A percentile compares a stretch with the other conserved stretches of the same genome.
These are phyloP conservation scores for Carallia pectinifolia DNA, from an alignment of 345 rosid species.

Conservation along the genomic window DNA sequence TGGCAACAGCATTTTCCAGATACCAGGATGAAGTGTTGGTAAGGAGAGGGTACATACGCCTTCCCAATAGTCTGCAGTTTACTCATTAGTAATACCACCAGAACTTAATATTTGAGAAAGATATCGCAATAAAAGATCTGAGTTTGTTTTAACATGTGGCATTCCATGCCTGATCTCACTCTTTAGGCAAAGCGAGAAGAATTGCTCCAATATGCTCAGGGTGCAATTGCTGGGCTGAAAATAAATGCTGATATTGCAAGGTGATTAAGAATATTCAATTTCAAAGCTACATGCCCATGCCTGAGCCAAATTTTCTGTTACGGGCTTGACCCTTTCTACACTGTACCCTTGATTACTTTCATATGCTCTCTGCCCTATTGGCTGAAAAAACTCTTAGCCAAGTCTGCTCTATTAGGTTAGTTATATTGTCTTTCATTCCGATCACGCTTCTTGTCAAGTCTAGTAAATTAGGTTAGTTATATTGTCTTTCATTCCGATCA, in stretches of 20 bases:
- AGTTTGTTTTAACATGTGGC: not conserved
- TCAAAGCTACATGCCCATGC: not conserved
- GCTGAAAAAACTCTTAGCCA: too few relatives aligned
- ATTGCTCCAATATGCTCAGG: constrained; percentile 80
- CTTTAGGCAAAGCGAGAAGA: constrained; percentile 84
- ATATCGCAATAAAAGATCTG: not conserved
- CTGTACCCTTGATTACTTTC: too few relatives aligned
- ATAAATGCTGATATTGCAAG: constrained; percentile 68
- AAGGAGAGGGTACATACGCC: constrained; percentile 26
- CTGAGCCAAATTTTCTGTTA: not conserved
- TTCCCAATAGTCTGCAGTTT: not conserved
- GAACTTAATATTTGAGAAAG: not conserved
- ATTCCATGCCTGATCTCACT: constrained; percentile 5
- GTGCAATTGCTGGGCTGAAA: constrained; percentile 84
- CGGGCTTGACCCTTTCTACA: not conserved
- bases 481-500: too few relatives aligned
- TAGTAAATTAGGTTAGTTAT: too few relatives aligned
- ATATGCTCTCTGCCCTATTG: too few relatives aligned
- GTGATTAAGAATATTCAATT: constrained; percentile 35
- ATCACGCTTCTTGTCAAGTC: too few relatives aligned
- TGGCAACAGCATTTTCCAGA: constrained; percentile 57
- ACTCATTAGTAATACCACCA: not conserved
- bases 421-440: too few relatives aligned
- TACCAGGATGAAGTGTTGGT: constrained; percentile 92
- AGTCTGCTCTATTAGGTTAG: too few relatives aligned